Conservation (phyloP, 108 stramenopile species). For the Schizochytrium sp. region DNA sequence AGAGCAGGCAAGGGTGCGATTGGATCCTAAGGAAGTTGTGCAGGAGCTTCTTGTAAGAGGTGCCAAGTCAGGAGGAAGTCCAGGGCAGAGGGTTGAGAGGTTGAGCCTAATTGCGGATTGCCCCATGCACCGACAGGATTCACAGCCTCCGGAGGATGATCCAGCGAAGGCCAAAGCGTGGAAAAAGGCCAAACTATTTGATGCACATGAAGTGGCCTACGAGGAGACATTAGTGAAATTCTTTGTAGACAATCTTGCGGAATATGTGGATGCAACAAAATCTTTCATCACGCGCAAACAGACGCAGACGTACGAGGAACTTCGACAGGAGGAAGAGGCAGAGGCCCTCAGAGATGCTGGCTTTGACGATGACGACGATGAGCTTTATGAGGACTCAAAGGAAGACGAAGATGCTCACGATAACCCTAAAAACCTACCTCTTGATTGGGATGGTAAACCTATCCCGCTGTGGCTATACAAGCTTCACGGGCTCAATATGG, state of each 20-base stretch:
- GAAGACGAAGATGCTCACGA: background rate
- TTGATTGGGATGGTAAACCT: slow-evolving; percentile 99
- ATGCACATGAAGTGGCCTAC: slow-evolving; percentile 76
- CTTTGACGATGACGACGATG: slow-evolving; percentile 32
- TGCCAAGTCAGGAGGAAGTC: slow-evolving; percentile 94
- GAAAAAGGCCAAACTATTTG: background rate
- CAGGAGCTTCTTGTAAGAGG: slow-evolving; percentile 86
- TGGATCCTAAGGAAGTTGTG: slow-evolving; percentile 88
- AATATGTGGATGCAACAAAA: slow-evolving; percentile 87
- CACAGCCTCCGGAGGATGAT: slow-evolving; percentile 4
- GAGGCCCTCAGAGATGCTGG: background rate
- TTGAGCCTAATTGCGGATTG: background rate
- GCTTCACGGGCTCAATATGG: slow-evolving; percentile 97
- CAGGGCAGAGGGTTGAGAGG: slow-evolving; percentile 87
- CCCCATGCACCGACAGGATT: background rate
- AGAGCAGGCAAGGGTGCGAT: slow-evolving; percentile 68
- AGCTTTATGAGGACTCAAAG: slow-evolving; percentile 18
- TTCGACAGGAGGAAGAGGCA: slow-evolving; percentile 50
- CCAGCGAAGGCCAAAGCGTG: background rate
- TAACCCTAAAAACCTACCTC: slow-evolving; percentile 94
- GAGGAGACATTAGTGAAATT: slow-evolving; percentile 81
- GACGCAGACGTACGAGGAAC: slow-evolving; percentile 90
- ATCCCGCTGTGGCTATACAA: slow-evolving; percentile 99
- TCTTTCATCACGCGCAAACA: slow-evolving; percentile 87
- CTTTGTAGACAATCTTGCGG: slow-evolving; percentile 85